A percentile compares a stretch with the other conserved stretches of the same genome.
Evolutionary conservation across 1,139 yeast species (phyloP).

Genomic region (Saccharomycopsis phalli): DNA sequence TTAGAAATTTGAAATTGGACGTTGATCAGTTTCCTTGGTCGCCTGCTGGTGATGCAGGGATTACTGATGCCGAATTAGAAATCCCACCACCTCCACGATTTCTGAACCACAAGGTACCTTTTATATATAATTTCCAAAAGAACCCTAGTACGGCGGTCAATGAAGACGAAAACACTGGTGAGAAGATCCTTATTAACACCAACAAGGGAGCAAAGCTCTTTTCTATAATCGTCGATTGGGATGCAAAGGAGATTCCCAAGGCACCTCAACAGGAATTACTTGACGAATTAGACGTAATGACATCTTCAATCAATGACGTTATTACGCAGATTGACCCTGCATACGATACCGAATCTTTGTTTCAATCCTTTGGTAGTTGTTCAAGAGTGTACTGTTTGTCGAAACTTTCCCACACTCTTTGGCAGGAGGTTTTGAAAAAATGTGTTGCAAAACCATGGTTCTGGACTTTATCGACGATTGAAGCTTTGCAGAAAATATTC

Average conservation of each 20-base stretch:
- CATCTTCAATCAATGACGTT: background rate
- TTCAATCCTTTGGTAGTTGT: background rate
- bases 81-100: slow-evolving; percentile 84
- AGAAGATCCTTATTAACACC: slow-evolving; percentile 34
- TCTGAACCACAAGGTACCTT: slow-evolving; percentile 68
- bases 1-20: slow-evolving; percentile 28
- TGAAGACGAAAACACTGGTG: slow-evolving; percentile 25
- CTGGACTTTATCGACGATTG: slow-evolving; percentile 38
- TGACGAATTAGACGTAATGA: slow-evolving; percentile 4
- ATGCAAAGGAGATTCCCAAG: slow-evolving; percentile 2
- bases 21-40: slow-evolving; percentile 31
- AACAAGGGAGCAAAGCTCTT: slow-evolving; percentile 36
- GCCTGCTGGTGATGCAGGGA: slow-evolving; percentile 25
- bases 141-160: slow-evolving; percentile 41
- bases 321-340: background rate
- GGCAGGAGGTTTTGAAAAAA: background rate
- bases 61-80: slow-evolving; percentile 43
- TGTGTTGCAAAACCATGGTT: background rate
- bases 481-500: slow-evolving; percentile 46
- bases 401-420: too few species aligned
- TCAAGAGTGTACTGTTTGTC: background rate
- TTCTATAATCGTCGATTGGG: slow-evolving; percentile 38
- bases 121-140: slow-evolving; percentile 56
- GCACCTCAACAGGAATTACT: slow-evolving; percentile 21
- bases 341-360: background rate